Conservation (phyloP, 1,284 basidiomycete genomes). For the Inonotus obliquus region DNA sequence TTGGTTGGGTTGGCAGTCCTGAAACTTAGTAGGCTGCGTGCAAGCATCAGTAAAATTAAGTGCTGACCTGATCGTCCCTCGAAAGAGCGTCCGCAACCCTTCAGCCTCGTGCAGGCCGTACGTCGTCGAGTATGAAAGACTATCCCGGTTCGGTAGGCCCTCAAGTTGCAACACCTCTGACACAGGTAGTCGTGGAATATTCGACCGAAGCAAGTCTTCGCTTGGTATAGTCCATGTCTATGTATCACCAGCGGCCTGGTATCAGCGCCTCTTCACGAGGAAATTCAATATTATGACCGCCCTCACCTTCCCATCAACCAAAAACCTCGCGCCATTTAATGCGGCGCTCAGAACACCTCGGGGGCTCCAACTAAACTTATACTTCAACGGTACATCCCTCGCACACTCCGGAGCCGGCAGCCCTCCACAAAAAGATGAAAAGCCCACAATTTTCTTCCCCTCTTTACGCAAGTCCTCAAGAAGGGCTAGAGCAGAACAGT, state of each 20-base stretch:
- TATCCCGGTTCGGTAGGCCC: conserved; percentile 87
- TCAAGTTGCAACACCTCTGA: conserved; percentile 72
- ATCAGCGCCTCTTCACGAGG: too few species aligned
- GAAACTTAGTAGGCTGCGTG: too few species aligned
- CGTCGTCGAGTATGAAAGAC: conserved; percentile 68
- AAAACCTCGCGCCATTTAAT: conserved; percentile 72
- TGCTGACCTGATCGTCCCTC: conserved; percentile 78
- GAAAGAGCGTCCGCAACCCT: conserved; percentile 63
- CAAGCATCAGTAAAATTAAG: background rate
- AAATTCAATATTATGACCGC: background rate
- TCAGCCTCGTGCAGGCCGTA: conserved; percentile 60
- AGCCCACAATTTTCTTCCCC: conserved; percentile 66
- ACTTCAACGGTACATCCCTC: conserved; percentile 64
- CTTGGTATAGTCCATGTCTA: conserved; percentile 39
- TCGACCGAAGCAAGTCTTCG: conserved; percentile 47
- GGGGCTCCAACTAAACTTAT: conserved; percentile 97
- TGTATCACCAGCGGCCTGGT: background rate
- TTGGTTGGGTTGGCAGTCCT: background rate
- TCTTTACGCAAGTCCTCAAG: conserved; percentile 55
- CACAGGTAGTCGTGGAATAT: conserved; percentile 65
- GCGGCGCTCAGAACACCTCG: conserved; percentile 84
- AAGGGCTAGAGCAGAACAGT: conserved; percentile 83
- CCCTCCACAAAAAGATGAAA: conserved; percentile 93
- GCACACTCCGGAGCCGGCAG: conserved; percentile 75
- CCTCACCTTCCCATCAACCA: conserved; percentile 53